These are phyloP conservation scores for Kwoniella sp. DNA, from an alignment of 768 basidiomycete species.

Conservation along the genomic window DNA sequence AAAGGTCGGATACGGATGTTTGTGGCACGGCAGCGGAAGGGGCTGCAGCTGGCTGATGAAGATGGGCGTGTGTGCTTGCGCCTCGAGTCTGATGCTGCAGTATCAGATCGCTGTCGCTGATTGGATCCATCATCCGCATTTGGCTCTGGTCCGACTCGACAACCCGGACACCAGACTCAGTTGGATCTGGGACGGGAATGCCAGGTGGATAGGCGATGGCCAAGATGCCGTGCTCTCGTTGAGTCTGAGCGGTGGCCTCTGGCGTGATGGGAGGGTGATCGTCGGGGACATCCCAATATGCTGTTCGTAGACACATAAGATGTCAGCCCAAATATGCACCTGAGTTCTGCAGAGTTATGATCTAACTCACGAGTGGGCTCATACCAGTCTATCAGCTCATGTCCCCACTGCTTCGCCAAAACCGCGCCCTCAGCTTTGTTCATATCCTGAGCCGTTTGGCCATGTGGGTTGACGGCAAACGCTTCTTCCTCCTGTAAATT, in stretches of 20 bases:
- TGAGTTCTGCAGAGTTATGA: background rate
- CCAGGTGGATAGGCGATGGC: slow-evolving; percentile 29
- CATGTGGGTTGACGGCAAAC: slow-evolving; percentile 12
- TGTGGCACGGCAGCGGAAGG: background rate
- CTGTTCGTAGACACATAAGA: slow-evolving; percentile 12
- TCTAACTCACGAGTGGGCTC: slow-evolving; percentile 39
- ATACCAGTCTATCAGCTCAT: slow-evolving; percentile 41
- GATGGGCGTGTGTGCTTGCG: background rate
- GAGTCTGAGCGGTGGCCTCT: slow-evolving; percentile 32
- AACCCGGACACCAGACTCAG: slow-evolving; percentile 12
- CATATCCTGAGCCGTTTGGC: slow-evolving; percentile 29
- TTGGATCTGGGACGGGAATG: slow-evolving; percentile 15
- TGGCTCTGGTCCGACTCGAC: background rate
- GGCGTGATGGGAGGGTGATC: slow-evolving; percentile 16
- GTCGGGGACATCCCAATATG: slow-evolving; percentile 14
- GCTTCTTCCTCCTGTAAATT: slow-evolving; percentile 15
- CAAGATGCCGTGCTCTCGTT: slow-evolving; percentile 41
- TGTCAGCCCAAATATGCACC: background rate
- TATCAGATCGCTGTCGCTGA: slow-evolving; percentile 7
- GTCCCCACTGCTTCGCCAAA: slow-evolving; percentile 20
- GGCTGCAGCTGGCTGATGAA: background rate
- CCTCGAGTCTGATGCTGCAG: slow-evolving; percentile 8
- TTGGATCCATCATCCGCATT: slow-evolving; percentile 7
- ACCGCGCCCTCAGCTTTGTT: slow-evolving; percentile 36
- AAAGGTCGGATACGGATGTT: slow-evolving; percentile 6